Percentiles rank a stretch among this genome's conserved stretches.
Evolutionary conservation across 805 yeast species (phyloP).

Genomic region (Yamadazyma ubonensis): DNA sequence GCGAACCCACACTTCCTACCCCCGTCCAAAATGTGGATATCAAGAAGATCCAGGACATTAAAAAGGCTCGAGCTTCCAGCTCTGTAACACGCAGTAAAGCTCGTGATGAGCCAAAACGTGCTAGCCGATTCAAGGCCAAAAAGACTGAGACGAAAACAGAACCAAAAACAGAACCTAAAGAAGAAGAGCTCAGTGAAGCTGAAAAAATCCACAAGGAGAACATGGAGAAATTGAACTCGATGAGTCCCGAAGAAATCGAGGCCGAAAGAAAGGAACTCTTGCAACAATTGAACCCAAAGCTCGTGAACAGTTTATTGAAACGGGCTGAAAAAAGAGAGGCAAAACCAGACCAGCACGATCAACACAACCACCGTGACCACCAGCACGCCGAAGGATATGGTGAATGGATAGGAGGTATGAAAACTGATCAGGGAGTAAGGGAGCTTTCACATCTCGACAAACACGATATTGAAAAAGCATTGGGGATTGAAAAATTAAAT

Average conservation of each 20-base stretch:
- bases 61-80: constrained; percentile 46
- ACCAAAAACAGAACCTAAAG: constrained; percentile 5
- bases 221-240: constrained; percentile 53
- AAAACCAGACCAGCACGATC: not conserved
- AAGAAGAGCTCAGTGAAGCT: constrained; percentile 48
- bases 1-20: constrained; percentile 32
- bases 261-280: constrained; percentile 66
- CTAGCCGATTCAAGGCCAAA: constrained; percentile 5
- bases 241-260: constrained; percentile 66
- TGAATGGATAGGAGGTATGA: constrained; percentile 44
- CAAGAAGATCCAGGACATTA: constrained; percentile 18
- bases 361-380: constrained; percentile 19
- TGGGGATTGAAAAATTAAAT: constrained; percentile 24
- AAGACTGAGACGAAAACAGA: constrained; percentile 10
- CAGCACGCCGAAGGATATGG: constrained; percentile 43
- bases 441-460: constrained; percentile 34
- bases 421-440: constrained; percentile 32
- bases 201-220: constrained; percentile 80
- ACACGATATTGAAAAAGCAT: constrained; percentile 36
- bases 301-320: constrained; percentile 56
- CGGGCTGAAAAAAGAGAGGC: constrained; percentile 52
- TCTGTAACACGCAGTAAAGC: constrained; percentile 29
- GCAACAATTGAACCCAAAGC: constrained; percentile 64
- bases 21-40: constrained; percentile 16
- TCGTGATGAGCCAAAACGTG: constrained; percentile 2